Base-by-base conservation (phyloP, 495 filamentous ascomycete genomes). In the Lasiosphaeria miniovina region DNA sequence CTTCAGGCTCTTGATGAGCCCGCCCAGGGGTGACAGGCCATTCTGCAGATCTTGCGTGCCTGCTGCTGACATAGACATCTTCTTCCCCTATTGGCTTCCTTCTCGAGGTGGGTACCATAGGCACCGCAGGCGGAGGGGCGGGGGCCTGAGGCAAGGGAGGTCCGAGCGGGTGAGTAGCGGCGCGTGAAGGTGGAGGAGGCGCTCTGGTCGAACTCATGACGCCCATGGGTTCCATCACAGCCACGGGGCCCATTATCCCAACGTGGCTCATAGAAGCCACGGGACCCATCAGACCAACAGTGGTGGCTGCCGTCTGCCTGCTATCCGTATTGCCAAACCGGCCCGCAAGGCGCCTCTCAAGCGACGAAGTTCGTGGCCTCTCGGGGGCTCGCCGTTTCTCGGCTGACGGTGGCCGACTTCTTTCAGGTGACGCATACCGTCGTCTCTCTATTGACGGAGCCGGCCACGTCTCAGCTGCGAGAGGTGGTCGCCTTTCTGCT, bases 261-360 rank as follows among this genome's bases (percentile, higher is more conserved):
- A 61, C 54, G 24, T 24, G 24, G 24, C 24, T 24, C 55, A 58
- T 58, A 3, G 58, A 49, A 5, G 61, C 8, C 55, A 55, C 36
- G 10, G 64, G 50, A 17, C 50, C 52, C 31, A 71, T 57, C 6
- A 61, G 49, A 33, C 61, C 55, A 17, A 61, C 54, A 35, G 55
- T 53, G 24, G 52, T 55, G 3, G 59, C 58, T 35, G 65, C 52
- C 31, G 35, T 57, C 8, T 65, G 64, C 46, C 68, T 61, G 55
- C 55, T 69, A 14, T 75, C 77, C 17, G 72, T 66, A 34, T 77
- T 77, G 61, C 43, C 43, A 46, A 81, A 76, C 48, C 78, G 69
- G 55, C 72, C 74, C 14, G 74, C 76, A 15, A 80, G 71, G 24
- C 75, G 73, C 48, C 75, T 68, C 53, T 80, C 77, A 57, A 78